Conservation (phyloP, 768 basidiomycete species). For the Brasilioporus rufonigricans region DNA sequence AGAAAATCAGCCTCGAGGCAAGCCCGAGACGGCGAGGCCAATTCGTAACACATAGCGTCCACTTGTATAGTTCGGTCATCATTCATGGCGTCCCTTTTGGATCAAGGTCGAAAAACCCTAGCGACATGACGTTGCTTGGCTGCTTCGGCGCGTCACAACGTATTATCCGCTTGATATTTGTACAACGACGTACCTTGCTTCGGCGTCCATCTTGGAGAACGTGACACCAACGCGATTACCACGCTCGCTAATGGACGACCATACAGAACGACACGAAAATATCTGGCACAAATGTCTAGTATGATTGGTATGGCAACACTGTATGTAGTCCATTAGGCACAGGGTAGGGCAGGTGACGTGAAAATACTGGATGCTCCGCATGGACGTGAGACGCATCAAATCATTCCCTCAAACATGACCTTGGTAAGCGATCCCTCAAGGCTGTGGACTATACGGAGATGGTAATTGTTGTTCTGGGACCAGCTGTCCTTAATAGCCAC, state of each 20-base stretch:
- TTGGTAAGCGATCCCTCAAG: too few species aligned
- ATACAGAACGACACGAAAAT: not conserved
- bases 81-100: not conserved
- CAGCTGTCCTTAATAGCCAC: slow-evolving; percentile 11
- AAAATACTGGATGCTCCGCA: not conserved
- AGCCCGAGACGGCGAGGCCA: not conserved
- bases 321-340: not conserved
- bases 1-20: slow-evolving; percentile 5
- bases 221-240: not conserved
- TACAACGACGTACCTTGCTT: not conserved
- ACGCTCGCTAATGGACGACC: not conserved
- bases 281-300: not conserved
- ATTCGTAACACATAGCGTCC: not conserved
- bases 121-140: not conserved
- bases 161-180: not conserved
- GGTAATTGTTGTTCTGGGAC: not conserved
- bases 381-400: not conserved
- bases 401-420: not conserved
- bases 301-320: not conserved
- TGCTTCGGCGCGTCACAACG: not conserved
- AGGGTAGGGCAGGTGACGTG: not conserved
- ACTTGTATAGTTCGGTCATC: not conserved
- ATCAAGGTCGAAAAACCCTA: not conserved
- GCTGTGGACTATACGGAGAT: not conserved
- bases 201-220: not conserved